Conservation (phyloP, 139 green algal species). For the Zygnema circumcarinatum region DNA sequence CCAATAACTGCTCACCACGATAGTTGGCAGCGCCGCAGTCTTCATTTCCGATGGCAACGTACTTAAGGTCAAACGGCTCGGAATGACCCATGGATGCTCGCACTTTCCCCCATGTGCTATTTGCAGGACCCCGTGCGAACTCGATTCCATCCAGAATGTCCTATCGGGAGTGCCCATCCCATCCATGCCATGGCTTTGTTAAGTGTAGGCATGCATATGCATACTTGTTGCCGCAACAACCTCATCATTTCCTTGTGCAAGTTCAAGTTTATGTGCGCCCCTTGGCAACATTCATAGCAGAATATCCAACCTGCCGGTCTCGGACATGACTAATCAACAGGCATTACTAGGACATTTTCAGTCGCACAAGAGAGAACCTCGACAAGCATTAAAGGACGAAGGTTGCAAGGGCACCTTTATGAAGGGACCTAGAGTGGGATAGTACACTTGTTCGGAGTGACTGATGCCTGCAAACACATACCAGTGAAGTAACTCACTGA, state of each 20-base stretch:
- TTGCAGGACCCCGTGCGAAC: constrained; percentile 66
- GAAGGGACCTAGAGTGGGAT: constrained; percentile 17
- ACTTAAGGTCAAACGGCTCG: constrained; percentile 70
- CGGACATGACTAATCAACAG: no score
- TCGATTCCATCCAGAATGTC: constrained; percentile 72
- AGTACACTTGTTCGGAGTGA: constrained; percentile 49
- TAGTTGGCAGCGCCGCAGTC: constrained; percentile 54
- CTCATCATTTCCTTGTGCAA: background rate
- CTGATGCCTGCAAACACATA: constrained; percentile 53
- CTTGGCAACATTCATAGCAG: no score
- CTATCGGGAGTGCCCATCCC: no score
- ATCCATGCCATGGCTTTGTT: constrained; percentile 6
- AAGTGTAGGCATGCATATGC: background rate
- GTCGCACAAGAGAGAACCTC: no score
- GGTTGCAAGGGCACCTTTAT: no score
- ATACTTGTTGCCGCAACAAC: background rate
- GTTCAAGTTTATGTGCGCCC: constrained; percentile 4
- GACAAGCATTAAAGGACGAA: no score
- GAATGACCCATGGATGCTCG: constrained; percentile 70
- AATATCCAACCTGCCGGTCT: no score
- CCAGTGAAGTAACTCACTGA: background rate
- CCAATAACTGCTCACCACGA: no score
- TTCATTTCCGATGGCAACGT: constrained; percentile 78
- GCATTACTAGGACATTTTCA: no score
- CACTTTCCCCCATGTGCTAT: constrained; percentile 66